Base-by-base conservation (phyloP, 2,329 filamentous ascomycete genomes). In the Talaromyces sp. region DNA sequence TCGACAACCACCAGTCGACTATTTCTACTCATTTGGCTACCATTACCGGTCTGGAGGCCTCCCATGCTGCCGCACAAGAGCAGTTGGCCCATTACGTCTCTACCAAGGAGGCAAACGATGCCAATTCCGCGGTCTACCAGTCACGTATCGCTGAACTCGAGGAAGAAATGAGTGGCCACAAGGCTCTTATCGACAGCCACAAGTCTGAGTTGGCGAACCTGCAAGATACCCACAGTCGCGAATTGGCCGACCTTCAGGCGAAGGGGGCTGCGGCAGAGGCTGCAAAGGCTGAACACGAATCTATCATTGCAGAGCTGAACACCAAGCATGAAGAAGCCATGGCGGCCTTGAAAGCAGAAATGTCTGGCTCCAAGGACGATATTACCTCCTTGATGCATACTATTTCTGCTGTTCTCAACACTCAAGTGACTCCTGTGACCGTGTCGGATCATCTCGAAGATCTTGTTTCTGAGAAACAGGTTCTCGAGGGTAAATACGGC, bases 1-100 rank as follows among this genome's bases (percentile, higher is more conserved):
- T 97, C 57, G 86, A 92, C 56, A 87, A 91, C 70, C 92, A 96
- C 76, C 92, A 90, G 76, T 78, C 82, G 3, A 84, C 89, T 41
- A 88, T 95, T 67, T 82, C 83, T 64, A 82, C 79, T 65, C 90
- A 92, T 67, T 80, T 86, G 12, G 72, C 82, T 43, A 90, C 87
- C 67, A 86, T 96, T 31, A 81, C 86, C 3, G 84, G 89, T 65
- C 81, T 96, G 14, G 91, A 96, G 73, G 77, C 87, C 64, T 84
- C 88, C 3, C 88, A 95, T 70, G 74, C 83, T 32, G 81, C 82
- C 27, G 84, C 89, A 56, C 84, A 86, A 67, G 76, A 82, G 53
- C 84, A 93, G 67, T 81, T 95, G 11, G 85, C 90, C 43, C 83
- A 88, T 57, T 83, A 88, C 51, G 80, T 82, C 9, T 81, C 84